A percentile compares a stretch with the other conserved stretches of the same genome.
phyloP scores from a whole-genome alignment of 1,139 yeast genomes.

The Yamadazyma dendronema region DNA sequence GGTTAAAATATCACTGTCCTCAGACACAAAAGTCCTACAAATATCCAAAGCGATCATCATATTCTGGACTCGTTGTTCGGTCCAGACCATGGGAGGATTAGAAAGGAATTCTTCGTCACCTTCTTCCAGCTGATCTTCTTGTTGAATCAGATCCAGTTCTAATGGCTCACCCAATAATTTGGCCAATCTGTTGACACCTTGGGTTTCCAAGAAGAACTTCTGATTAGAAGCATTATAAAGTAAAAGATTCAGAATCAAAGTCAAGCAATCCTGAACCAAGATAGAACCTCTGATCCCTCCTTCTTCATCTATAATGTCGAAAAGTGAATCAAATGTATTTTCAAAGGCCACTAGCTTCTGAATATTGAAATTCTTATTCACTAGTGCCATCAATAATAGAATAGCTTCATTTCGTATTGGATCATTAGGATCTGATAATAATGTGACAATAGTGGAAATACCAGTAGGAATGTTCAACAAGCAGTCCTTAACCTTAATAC shows the following conservation, averaged over 20 bases:
- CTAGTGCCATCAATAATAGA: slow-evolving; percentile 77
- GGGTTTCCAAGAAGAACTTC: slow-evolving; percentile 81
- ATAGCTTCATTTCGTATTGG: slow-evolving; percentile 91
- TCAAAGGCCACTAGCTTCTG: slow-evolving; percentile 95
- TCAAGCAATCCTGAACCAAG: slow-evolving; percentile 84
- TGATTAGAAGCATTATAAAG: slow-evolving; percentile 90
- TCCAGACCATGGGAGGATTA: slow-evolving; percentile 56
- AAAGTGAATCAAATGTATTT: slow-evolving; percentile 81
- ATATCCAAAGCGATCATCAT: slow-evolving; percentile 68
- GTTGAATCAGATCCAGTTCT: slow-evolving; percentile 11
- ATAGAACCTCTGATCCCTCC: slow-evolving; percentile 92
- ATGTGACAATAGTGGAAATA: slow-evolving; percentile 67
- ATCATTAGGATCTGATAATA: slow-evolving; percentile 73
- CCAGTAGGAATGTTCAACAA: slow-evolving; percentile 77
- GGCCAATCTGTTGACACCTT: slow-evolving; percentile 66
- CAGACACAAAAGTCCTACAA: slow-evolving; percentile 68
- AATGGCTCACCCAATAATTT: slow-evolving; percentile 59
- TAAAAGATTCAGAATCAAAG: slow-evolving; percentile 68
- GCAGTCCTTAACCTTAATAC: slow-evolving; percentile 70
- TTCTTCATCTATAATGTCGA: slow-evolving; percentile 75
- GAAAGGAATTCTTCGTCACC: slow-evolving; percentile 17
- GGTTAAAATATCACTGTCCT: slow-evolving; percentile 66
- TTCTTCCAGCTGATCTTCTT: slow-evolving; percentile 13
- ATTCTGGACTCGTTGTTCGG: slow-evolving; percentile 69
- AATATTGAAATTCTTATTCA: slow-evolving; percentile 77